Conservation (phyloP, 805 yeast genomes). For the Yamadazyma takamatsuzukensis region DNA sequence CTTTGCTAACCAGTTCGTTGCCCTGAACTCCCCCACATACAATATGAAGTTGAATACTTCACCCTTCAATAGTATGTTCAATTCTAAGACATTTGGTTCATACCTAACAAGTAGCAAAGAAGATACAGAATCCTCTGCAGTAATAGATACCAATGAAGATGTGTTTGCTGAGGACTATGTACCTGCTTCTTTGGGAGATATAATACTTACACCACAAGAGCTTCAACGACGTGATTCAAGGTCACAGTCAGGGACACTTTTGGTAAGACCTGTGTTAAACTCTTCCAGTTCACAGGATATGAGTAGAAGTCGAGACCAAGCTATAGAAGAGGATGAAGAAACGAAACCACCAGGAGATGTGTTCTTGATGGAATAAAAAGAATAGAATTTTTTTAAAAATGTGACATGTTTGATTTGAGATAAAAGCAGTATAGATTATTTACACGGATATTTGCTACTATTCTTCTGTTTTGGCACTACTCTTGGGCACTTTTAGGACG, state of each 20-base stretch:
- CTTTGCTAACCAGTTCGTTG: conserved; percentile 7
- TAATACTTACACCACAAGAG: conserved; percentile 76
- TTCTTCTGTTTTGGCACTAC: neutral
- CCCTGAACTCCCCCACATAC: conserved; percentile 7
- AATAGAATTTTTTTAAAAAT: neutral
- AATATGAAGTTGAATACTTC: neutral
- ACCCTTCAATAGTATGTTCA: conserved; percentile 2
- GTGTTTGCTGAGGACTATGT: conserved; percentile 62
- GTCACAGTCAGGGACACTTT: conserved; percentile 42
- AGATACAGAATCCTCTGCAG: no score
- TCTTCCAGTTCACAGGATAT: conserved; percentile 5
- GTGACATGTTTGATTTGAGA: neutral
- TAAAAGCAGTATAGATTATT: neutral
- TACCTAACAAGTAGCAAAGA: no score
- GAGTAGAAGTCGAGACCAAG: conserved; percentile 1
- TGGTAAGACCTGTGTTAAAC: conserved; percentile 32
- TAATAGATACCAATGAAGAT: conserved; percentile 37
- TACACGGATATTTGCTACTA: neutral
- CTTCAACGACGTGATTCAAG: conserved; percentile 64
- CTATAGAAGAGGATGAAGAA: conserved; percentile 2
- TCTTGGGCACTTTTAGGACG: conserved; percentile 18
- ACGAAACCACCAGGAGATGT: conserved; percentile 24
- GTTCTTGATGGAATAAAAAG: conserved; percentile 34
- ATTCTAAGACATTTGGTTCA: no score
- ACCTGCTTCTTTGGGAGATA: conserved; percentile 76